Base-by-base conservation (phyloP, 1,284 basidiomycete species). In the Termitomyces sp. region DNA sequence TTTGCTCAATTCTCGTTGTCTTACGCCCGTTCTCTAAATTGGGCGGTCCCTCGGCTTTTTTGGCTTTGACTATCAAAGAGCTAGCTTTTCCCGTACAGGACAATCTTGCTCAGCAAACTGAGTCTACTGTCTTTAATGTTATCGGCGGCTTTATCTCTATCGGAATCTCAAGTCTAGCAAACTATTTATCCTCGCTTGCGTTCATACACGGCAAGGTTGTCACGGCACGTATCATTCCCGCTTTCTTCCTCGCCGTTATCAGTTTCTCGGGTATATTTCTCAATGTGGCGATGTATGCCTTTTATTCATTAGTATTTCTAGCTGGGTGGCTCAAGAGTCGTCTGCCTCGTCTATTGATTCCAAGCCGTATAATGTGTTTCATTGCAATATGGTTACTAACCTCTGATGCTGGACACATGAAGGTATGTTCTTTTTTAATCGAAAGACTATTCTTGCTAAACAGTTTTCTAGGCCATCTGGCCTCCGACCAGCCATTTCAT, bases 31-130 rank as follows among this genome's bases (percentile, higher is more conserved):
- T 75, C 53, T 72, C 75, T 13, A 61, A 53, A 24, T 61, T 72
- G 19, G 77, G 77, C 4, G 75, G 77, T 3, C 52, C 56, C 2
- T 69, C 64, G 46, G 75, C 74, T 19, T 79, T 76, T 60, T 65
- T 78, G 1, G 71, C 73, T 3, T 64, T 78, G 5, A 69, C 73
- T 1, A 56, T 78, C 26, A 78, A 79, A 55, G 76, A 78, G 53
- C 69, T 78, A 6, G 70, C 76, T 35, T 79, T 79, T 59, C 71
- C 72, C 8, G 71, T 73, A 0, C 75, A 79, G 55, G 71, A 73
- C 43, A 74, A 68, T 57, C 68, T 78, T 11, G 71, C 77, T 0
- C 75, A 79, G 58, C 76, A 80, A 59, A 60, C 79, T 3, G 78
- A 79, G 60, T 66, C 68, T 1, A 73, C 73, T 5, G 60, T 75